Conservation (phyloP, 768 basidiomycete genomes). For the Boletellus ananiceps region DNA sequence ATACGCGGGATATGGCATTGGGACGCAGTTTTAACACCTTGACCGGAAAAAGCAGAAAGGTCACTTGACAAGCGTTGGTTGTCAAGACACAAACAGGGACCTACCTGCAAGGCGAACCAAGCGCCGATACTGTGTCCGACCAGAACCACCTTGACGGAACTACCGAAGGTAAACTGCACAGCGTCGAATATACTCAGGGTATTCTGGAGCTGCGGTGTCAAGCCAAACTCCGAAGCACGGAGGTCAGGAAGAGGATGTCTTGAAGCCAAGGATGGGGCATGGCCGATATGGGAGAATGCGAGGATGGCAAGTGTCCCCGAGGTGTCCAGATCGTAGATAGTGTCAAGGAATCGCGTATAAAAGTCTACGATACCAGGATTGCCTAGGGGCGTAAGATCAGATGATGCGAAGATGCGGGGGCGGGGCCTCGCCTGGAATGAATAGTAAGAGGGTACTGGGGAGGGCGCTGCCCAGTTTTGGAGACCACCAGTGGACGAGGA, state of each 20-base stretch:
- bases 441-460: slow-evolving; percentile 38
- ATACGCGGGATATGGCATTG: slow-evolving; percentile 37
- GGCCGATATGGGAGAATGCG: slow-evolving; percentile 61
- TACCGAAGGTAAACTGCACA: slow-evolving; percentile 30
- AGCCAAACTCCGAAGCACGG: slow-evolving; percentile 26
- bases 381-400: slow-evolving; percentile 25
- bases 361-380: slow-evolving; percentile 63
- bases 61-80: too few relatives aligned
- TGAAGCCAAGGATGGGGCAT: slow-evolving; percentile 39
- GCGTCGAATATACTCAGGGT: slow-evolving; percentile 53
- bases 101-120: slow-evolving; percentile 63
- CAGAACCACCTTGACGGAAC: slow-evolving; percentile 40
- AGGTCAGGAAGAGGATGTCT: slow-evolving; percentile 5
- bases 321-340: slow-evolving; percentile 38
- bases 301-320: slow-evolving; percentile 47
- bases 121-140: slow-evolving; percentile 69
- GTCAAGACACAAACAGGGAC: slow-evolving; percentile 3
- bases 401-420: neutral
- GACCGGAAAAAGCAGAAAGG: neutral
- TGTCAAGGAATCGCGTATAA: slow-evolving; percentile 60
- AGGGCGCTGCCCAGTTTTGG: slow-evolving; percentile 9
- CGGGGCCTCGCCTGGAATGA: slow-evolving; percentile 42
- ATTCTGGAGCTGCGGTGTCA: slow-evolving; percentile 50
- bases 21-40: slow-evolving; percentile 51
- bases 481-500: slow-evolving; percentile 55